These are phyloP conservation scores for Vicia sativa DNA, from an alignment of 306 rosid species.

Conservation along the genomic window DNA sequence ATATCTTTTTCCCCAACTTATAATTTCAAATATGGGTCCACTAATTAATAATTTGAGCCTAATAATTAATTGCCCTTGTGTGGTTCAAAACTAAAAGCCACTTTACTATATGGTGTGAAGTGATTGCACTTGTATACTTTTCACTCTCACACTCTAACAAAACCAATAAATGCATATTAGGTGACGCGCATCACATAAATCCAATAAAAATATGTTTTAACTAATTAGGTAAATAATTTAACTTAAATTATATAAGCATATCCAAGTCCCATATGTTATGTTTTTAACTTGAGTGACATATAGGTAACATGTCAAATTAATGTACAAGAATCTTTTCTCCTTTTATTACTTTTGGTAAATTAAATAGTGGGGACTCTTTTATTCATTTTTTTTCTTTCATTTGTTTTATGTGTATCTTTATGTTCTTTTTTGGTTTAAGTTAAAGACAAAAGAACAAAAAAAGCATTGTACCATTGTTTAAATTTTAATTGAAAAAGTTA, in stretches of 20 bases:
- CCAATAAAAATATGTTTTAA: neutral
- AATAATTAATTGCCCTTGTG: constrained; percentile 38
- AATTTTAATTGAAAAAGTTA: constrained; percentile 37
- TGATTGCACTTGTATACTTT: constrained; percentile 37
- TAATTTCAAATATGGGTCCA: constrained; percentile 41
- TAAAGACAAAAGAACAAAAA: constrained; percentile 57
- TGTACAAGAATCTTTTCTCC: constrained; percentile 34
- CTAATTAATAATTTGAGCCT: constrained; percentile 46
- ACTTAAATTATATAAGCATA: constrained; percentile 26
- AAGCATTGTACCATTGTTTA: constrained; percentile 32
- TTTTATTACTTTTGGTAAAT: constrained; percentile 13
- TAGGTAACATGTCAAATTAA: constrained; percentile 34
- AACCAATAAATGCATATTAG: neutral
- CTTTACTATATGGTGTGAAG: constrained; percentile 40
- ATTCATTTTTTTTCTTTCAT: constrained; percentile 23
- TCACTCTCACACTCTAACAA: constrained; percentile 27
- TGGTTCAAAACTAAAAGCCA: constrained; percentile 35
- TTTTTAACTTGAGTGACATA: constrained; percentile 25
- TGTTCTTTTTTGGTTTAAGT: constrained; percentile 43
- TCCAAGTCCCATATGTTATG: constrained; percentile 19
- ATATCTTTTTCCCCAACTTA: constrained; percentile 36
- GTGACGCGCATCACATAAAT: constrained; percentile 15
- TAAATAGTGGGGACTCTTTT: constrained; percentile 26
- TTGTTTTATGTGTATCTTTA: constrained; percentile 37
- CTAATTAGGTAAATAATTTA: constrained; percentile 26